These are phyloP conservation scores for Ceratopteris richardii DNA, from an alignment of 75 land plant species.

Conservation along the genomic window DNA sequence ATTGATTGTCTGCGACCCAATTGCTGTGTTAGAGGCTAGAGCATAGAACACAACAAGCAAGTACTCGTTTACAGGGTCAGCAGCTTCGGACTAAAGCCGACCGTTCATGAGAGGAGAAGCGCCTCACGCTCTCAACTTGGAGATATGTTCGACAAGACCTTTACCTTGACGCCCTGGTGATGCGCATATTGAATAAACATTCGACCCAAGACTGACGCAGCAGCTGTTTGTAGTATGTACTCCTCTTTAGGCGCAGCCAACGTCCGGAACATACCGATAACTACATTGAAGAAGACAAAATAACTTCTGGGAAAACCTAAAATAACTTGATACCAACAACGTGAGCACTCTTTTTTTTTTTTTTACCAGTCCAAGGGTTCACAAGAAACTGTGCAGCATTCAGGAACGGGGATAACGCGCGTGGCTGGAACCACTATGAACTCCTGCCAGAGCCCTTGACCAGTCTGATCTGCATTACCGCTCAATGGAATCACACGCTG, in stretches of 20 bases:
- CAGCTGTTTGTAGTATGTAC: constrained; percentile 28
- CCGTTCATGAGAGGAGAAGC: too few species aligned
- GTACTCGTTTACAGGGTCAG: not conserved
- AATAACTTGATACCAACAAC: too few species aligned
- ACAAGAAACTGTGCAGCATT: constrained; percentile 29
- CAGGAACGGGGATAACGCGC: constrained; percentile 14
- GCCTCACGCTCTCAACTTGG: not conserved
- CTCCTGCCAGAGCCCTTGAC: constrained; percentile 35
- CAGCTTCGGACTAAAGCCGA: too few species aligned
- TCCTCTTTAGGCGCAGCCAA: constrained; percentile 15
- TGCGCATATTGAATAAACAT: not conserved
- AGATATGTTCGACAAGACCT: too few species aligned
- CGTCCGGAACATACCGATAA: constrained; percentile 16
- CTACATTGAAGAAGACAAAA: constrained; percentile 36
- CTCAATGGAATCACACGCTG: constrained; percentile 8
- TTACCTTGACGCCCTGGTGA: not conserved
- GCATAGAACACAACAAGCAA: not conserved
- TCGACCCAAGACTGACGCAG: constrained; percentile 26
- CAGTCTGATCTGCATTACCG: constrained; percentile 14
- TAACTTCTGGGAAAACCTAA: too few species aligned
- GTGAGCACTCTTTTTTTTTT: too few species aligned
- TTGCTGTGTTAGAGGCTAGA: not conserved
- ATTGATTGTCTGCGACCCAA: constrained; percentile 35
- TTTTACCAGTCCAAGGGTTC: too few species aligned
- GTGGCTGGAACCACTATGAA: constrained; percentile 22